Evolutionary conservation across 2,329 filamentous ascomycete species (phyloP).

Genomic region (Didymella arachidicola): DNA sequence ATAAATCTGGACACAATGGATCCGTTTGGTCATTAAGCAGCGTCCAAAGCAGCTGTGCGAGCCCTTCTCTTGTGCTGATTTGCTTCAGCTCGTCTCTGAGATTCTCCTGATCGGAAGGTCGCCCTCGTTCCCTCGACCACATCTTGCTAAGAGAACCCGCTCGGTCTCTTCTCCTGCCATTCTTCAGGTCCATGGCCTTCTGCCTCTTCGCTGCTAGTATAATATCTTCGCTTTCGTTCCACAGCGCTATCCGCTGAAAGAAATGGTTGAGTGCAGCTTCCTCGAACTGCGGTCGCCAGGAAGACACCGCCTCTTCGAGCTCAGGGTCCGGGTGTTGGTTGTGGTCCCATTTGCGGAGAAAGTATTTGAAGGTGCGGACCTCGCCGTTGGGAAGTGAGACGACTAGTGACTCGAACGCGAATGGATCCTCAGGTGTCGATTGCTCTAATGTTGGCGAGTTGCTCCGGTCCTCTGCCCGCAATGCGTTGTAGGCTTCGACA

Average conservation of each 20-base stretch:
- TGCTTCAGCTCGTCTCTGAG: slow-evolving; percentile 31
- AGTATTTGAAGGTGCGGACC: slow-evolving; percentile 33
- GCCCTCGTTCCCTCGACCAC: slow-evolving; percentile 23
- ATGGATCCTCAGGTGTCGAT: slow-evolving; percentile 21
- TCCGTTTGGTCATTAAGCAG: slow-evolving; percentile 27
- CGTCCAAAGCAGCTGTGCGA: slow-evolving; percentile 38
- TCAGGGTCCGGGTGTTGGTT: slow-evolving; percentile 25
- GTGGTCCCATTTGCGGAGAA: slow-evolving; percentile 32
- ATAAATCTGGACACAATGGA: slow-evolving; percentile 24
- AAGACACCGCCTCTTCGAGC: slow-evolving; percentile 25
- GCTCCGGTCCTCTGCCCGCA: slow-evolving; percentile 16
- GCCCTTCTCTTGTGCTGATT: slow-evolving; percentile 32
- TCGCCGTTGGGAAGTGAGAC: slow-evolving; percentile 29
- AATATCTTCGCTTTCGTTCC: slow-evolving; percentile 30
- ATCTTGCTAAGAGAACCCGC: slow-evolving; percentile 24
- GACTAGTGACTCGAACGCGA: slow-evolving; percentile 25
- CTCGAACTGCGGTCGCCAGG: slow-evolving; percentile 26
- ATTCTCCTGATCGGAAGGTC: slow-evolving; percentile 8
- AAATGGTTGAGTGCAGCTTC: slow-evolving; percentile 34
- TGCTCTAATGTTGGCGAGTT: slow-evolving; percentile 16
- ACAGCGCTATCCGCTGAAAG: slow-evolving; percentile 30
- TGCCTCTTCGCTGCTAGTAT: slow-evolving; percentile 23
- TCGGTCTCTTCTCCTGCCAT: slow-evolving; percentile 19
- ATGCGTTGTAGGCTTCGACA: slow-evolving; percentile 21
- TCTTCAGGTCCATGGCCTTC: slow-evolving; percentile 22